phyloP scores from a whole-genome alignment of 2,329 filamentous ascomycete species.

The Tolypocladium amazonense region DNA sequence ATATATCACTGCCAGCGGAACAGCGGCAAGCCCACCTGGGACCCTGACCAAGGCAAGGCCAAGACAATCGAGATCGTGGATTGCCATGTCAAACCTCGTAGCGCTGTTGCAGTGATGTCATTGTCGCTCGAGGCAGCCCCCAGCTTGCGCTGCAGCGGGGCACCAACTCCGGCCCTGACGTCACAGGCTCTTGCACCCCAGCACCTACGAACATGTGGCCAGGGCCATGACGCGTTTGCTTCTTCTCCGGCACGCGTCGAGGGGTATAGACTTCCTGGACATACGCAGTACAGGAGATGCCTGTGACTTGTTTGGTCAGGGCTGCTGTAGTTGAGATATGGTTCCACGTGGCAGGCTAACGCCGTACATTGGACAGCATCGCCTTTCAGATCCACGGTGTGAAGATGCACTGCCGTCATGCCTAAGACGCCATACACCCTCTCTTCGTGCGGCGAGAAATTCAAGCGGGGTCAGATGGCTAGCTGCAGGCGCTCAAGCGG shows the following conservation, averaged over 20 bases:
- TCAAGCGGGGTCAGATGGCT: neutral
- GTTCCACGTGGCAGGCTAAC: neutral
- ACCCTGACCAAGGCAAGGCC: neutral
- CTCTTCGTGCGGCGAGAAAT: neutral
- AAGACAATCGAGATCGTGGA: neutral
- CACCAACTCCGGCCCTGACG: neutral
- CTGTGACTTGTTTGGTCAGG: neutral
- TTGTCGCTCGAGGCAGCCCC: neutral
- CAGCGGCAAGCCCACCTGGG: neutral
- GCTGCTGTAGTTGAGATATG: neutral
- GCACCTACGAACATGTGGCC: neutral
- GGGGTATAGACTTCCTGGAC: too few relatives aligned
- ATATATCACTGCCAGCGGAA: neutral
- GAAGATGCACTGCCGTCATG: neutral
- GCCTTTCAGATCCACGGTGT: too few relatives aligned
- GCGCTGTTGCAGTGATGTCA: slow-evolving; percentile 3
- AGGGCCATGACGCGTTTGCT: neutral
- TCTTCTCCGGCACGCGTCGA: neutral
- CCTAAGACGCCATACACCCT: neutral
- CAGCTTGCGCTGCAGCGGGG: neutral
- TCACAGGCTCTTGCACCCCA: neutral
- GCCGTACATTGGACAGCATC: neutral
- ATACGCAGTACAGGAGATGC: too few relatives aligned
- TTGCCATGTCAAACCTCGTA: neutral
- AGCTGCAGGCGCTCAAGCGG: neutral